These are phyloP conservation scores for Closterium sp. DNA, from an alignment of 139 green algal genomes.

Conservation along the genomic window DNA sequence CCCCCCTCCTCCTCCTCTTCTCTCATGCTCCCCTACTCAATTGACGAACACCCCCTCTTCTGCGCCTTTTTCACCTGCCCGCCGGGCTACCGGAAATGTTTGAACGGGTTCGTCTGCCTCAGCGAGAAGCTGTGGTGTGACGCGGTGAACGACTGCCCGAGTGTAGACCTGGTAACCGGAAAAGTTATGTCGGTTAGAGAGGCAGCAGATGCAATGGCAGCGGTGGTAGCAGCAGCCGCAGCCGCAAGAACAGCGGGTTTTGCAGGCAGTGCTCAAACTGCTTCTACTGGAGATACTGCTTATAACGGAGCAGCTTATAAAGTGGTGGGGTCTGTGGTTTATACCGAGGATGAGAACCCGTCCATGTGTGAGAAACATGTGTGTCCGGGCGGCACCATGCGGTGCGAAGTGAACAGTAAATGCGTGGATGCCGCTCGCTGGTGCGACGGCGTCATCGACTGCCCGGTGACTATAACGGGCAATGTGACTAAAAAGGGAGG, in stretches of 20 bases:
- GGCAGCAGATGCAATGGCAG: not conserved
- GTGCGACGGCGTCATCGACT: not conserved
- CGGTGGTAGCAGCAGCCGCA: not conserved
- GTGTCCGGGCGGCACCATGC: not conserved
- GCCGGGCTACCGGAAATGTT: not conserved
- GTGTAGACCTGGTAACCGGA: not conserved
- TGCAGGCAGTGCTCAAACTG: not conserved
- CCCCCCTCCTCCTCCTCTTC: not conserved
- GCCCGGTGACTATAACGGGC: not conserved
- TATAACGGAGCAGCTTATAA: not conserved
- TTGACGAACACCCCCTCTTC: not conserved
- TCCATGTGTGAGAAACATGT: not conserved
- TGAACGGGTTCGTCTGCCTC: not conserved
- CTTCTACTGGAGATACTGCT: not conserved
- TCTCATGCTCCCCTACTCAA: not conserved
- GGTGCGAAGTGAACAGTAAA: not conserved
- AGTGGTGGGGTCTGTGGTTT: not conserved
- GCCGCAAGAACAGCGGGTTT: not conserved
- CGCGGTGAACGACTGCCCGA: not conserved
- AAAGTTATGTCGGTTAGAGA: not conserved
- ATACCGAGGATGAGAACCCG: not conserved
- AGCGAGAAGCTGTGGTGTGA: not conserved
- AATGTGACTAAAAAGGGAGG: not conserved
- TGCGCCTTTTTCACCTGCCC: not conserved
- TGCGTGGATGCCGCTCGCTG: not conserved